Evolutionary conservation across 495 filamentous ascomycete species (phyloP), one percentile per base, ranked within the genome.

Genomic region (Aspergillus nanangensis): DNA sequence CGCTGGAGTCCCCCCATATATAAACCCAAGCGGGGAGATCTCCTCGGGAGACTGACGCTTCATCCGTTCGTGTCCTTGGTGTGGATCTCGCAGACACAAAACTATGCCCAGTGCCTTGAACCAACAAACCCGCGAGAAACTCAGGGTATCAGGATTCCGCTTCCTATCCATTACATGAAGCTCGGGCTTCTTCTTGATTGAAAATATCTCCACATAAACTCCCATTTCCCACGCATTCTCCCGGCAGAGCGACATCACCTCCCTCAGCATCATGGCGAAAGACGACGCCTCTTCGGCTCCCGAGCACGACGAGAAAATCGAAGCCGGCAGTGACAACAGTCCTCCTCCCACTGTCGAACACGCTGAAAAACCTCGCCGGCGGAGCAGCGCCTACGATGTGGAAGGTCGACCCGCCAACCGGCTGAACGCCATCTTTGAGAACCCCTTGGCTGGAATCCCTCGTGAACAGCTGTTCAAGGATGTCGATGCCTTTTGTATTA

Each of bases 391-490:
- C 22, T 51, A 51, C 21, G 61, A 63, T 20, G n/a, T 65, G 5
- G 60, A 65, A 23, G 41, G 40, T 24, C 46, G 44, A 1, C 37
- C 51, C 18, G 47, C 41, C 2, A 50, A 52, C 18, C 38, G 57
- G 11, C 48, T 68, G 17, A 67, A 55, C 50, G 61, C 63, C 7
- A 45, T 71, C 19, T 69, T 73, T 21, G 61, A 72, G 46, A 81
- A 80, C 32, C 78, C 79, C 0, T 55, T 82, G 3, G 67, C 70
- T 7, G 71, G 68, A 7, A 60, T 81, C 23, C 56, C 75, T 15
- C 62, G 67, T 4, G 68, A 75, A 5, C 50, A 71, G 39, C 67
- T 81, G 5, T 46, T 79, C 37, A 29, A 52, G 14, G 65, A 80
- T 47, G 77, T 81, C 5, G 68, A 70, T n/a, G 49, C 52, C 1